Conservation (phyloP, 768 basidiomycete species). For the Kockovaella imperatae region DNA sequence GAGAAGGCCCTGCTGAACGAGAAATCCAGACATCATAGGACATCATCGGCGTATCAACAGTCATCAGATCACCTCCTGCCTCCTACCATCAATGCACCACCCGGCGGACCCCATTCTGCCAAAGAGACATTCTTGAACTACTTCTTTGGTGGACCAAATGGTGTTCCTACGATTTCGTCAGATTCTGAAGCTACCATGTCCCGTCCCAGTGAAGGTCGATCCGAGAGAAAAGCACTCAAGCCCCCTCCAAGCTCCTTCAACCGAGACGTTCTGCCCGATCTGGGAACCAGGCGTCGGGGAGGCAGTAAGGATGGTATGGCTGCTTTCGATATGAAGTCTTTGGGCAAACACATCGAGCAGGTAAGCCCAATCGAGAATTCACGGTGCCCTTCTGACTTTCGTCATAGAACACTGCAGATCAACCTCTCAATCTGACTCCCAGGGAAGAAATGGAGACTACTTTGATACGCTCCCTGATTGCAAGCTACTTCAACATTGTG, state of each 20-base stretch:
- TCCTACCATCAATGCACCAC: slow-evolving; percentile 6
- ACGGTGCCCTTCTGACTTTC: slow-evolving; percentile 2
- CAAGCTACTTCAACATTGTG: slow-evolving; percentile 91
- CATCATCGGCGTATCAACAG: slow-evolving; percentile 10
- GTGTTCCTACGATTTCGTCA: slow-evolving; percentile 36
- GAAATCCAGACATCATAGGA: slow-evolving; percentile 19
- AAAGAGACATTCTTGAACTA: slow-evolving; percentile 93
- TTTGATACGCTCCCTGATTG: slow-evolving; percentile 87
- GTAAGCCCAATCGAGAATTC: slow-evolving; percentile 51
- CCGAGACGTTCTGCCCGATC: slow-evolving; percentile 40
- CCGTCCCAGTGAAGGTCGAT: slow-evolving; percentile 26
- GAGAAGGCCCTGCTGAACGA: slow-evolving; percentile 1
- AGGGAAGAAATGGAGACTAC: slow-evolving; percentile 96
- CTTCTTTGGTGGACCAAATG: slow-evolving; percentile 83
- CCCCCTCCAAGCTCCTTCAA: neutral
- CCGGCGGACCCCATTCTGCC: slow-evolving; percentile 49
- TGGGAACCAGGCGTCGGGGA: slow-evolving; percentile 29
- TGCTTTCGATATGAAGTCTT: slow-evolving; percentile 96
- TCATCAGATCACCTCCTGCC: neutral
- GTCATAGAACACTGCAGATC: slow-evolving; percentile 52
- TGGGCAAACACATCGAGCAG: slow-evolving; percentile 94
- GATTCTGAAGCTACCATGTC: slow-evolving; percentile 11
- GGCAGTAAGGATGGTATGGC: slow-evolving; percentile 53
- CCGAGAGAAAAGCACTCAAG: slow-evolving; percentile 42
- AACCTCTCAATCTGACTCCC: slow-evolving; percentile 58